Conservation (phyloP, 176 grass and related monocot species). For the Musa itinerans region DNA sequence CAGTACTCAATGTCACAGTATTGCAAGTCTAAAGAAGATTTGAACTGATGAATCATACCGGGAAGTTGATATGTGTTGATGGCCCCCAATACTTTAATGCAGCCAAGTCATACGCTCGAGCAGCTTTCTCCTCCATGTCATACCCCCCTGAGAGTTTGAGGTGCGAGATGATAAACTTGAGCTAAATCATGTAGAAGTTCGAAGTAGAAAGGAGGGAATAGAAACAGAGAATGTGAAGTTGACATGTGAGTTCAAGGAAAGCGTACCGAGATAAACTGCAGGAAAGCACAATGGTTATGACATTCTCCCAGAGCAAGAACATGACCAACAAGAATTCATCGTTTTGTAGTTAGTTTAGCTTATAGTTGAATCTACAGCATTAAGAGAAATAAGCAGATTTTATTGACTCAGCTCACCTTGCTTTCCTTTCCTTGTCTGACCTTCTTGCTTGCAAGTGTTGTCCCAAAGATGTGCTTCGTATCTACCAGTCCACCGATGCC, state of each 20-base stretch:
- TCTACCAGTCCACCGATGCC: constrained; percentile 97
- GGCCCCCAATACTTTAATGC: constrained; percentile 94
- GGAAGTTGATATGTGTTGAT: constrained; percentile 75
- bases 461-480: constrained; percentile 99
- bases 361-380: neutral
- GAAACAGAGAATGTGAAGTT: too few species aligned
- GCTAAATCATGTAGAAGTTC: neutral
- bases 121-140: constrained; percentile 91
- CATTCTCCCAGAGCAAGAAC: constrained; percentile 8
- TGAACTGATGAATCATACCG: constrained; percentile 31
- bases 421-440: constrained; percentile 91
- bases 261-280: constrained; percentile 65
- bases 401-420: constrained; percentile 52
- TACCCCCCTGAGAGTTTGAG: constrained; percentile 54
- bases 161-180: neutral
- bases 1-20: neutral
- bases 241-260: neutral
- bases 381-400: neutral
- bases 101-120: constrained; percentile 80
- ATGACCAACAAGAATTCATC: constrained; percentile 15
- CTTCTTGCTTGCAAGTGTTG: constrained; percentile 89
- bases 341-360: neutral
- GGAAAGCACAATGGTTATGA: constrained; percentile 4
- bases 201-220: neutral
- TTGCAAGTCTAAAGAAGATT: neutral